Evolutionary conservation across 805 yeast species (phyloP).

Genomic region (Candida tammaniensis): DNA sequence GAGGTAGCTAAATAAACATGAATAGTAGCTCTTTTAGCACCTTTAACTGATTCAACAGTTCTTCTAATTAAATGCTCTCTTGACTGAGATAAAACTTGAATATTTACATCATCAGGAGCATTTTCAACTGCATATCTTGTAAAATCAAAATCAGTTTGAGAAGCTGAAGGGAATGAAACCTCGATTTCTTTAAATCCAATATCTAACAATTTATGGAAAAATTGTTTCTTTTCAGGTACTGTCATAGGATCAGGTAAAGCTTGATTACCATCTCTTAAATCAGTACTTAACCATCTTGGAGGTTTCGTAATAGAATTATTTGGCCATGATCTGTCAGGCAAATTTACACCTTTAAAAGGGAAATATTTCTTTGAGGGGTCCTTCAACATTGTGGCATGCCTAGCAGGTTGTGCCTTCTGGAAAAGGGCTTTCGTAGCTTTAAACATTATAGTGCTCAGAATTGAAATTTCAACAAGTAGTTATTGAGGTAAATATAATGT

Average conservation of each 20-base stretch:
- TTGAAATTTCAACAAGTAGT: background rate
- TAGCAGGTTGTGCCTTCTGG: conserved; percentile 11
- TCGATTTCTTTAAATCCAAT: conserved; percentile 82
- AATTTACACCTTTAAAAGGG: conserved; percentile 51
- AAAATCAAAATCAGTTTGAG: conserved; percentile 78
- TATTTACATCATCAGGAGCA: conserved; percentile 73
- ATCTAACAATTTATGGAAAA: conserved; percentile 64
- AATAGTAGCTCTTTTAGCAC: conserved; percentile 73
- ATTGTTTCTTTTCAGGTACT: conserved; percentile 70
- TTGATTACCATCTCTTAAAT: conserved; percentile 81
- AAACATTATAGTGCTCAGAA: conserved; percentile 9
- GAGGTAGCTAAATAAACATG: conserved; percentile 78
- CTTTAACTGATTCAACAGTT: conserved; percentile 69
- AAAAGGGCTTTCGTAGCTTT: conserved; percentile 11
- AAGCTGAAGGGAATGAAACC: conserved; percentile 79
- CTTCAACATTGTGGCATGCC: conserved; percentile 34
- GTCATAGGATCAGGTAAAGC: conserved; percentile 85
- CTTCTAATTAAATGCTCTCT: conserved; percentile 69
- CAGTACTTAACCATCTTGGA: conserved; percentile 84
- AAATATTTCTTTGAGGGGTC: conserved; percentile 66
- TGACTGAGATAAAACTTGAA: conserved; percentile 76
- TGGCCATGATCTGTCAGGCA: conserved; percentile 75
- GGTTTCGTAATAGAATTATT: conserved; percentile 52
- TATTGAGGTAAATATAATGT: conserved; percentile 6
- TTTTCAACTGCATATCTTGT: conserved; percentile 70